Evolutionary conservation across 108 stramenopile genomes (phyloP).

Genomic region (Nitzschia sp.): DNA sequence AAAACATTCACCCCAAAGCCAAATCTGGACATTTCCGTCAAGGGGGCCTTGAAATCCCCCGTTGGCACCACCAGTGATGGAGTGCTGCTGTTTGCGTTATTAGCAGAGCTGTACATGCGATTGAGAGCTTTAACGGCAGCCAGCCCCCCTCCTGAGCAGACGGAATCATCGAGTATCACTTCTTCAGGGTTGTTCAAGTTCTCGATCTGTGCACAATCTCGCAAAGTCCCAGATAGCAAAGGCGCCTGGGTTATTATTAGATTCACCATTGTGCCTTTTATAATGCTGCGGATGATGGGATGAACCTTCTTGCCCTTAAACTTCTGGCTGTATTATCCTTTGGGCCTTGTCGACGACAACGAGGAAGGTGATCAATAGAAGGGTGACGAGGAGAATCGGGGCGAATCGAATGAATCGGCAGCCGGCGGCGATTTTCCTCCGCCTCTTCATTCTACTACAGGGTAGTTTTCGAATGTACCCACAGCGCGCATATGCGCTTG

Average conservation of each 20-base stretch:
- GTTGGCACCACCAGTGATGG: not conserved
- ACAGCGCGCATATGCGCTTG: too few species aligned
- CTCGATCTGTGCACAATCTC: not conserved
- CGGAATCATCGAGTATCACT: not conserved
- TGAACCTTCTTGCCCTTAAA: too few species aligned
- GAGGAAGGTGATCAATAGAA: too few species aligned
- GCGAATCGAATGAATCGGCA: too few species aligned
- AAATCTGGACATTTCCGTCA: not conserved
- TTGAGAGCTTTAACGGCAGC: not conserved
- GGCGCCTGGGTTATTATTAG: not conserved
- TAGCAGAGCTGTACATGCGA: not conserved
- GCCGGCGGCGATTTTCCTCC: too few species aligned
- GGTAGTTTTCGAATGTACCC: too few species aligned
- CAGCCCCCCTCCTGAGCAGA: not conserved
- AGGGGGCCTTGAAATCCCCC: not conserved
- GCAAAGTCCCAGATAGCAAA: not conserved
- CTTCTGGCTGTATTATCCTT: too few species aligned
- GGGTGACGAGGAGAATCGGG: too few species aligned
- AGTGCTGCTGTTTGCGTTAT: not conserved
- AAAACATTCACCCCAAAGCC: not conserved
- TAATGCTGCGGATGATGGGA: too few species aligned
- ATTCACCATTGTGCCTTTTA: too few species aligned
- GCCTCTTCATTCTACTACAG: too few species aligned
- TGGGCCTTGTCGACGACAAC: too few species aligned
- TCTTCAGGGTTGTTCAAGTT: not conserved